Evolutionary conservation across 805 yeast genomes (phyloP), one percentile per base, ranked within the genome.

Genomic region (Saturnispora sanitii): DNA sequence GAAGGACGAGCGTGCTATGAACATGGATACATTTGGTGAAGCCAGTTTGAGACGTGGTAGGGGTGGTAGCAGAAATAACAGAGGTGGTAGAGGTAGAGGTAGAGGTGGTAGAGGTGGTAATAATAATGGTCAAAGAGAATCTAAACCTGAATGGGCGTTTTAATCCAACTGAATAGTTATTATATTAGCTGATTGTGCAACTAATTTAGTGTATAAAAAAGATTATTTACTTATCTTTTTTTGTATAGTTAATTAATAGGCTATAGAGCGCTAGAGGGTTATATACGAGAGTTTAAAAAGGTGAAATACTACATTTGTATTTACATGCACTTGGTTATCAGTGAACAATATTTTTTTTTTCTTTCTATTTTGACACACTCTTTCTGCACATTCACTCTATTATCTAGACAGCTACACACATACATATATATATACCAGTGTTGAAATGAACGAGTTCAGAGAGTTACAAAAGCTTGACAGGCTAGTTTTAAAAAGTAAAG

Each of bases 21-120:
- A 86, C 57, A 53, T 76, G 61, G 94, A 84, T 60, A 85, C 95
- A 2, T 86, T 85, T 61, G 95, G 95, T 18, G 82, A 82, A 61
- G 69, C 71, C 8, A 57, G 59, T 45, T 20, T 43, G 72, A 40
- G n/a, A n/a, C n/a, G n/a, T n/a, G 67, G 77, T 12, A 60, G 76
- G n/a, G 67, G 77, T 32, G 68, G n/a, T n/a, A 7, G n/a, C 13
- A 27, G 30, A 27, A 8, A 79, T 30, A 70, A 77, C n/a, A 56
- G 66, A 40, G 64, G 65, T 15, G 49, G 68, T 18, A 61, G 59
- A 7, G 45, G 49, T 33, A 55, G 55, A 37, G 44, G 37, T 18
- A 40, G 37, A 37, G 40, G 63, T 17, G 53, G 13, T 47, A 41
- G 52, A 31, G 49, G 49, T 18, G 44, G 45, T 32, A 41, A 9